A percentile compares a stretch with the other conserved stretches of the same genome.
Conservation (phyloP, 2,329 filamentous ascomycete species). For the Pestalotiopsis sp. region DNA sequence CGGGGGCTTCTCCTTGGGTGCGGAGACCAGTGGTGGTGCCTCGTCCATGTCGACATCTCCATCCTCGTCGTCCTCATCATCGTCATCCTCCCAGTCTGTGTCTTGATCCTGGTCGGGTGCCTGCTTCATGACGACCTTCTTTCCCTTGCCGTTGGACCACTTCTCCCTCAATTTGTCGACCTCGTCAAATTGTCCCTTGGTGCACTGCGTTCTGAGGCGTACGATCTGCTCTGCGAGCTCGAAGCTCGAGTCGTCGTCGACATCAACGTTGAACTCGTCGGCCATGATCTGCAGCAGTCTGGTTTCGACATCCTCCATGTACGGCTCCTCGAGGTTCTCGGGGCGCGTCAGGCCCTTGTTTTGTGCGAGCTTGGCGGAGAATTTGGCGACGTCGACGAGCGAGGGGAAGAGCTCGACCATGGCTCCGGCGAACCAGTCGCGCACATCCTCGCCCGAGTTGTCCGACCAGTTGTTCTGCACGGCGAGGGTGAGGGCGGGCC, state of each 20-base stretch:
- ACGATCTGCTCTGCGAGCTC: constrained; percentile 76
- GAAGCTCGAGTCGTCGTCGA: constrained; percentile 85
- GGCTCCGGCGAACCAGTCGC: constrained; percentile 93
- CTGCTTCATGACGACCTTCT: constrained; percentile 48
- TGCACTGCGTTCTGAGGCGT: constrained; percentile 64
- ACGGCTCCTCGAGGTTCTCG: constrained; percentile 52
- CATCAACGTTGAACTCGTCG: constrained; percentile 91
- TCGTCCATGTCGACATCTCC: constrained; percentile 68
- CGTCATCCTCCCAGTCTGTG: constrained; percentile 52
- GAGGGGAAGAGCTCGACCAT: constrained; percentile 80
- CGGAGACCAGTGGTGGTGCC: constrained; percentile 62
- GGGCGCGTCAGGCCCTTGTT: constrained; percentile 20
- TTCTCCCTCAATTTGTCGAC: constrained; percentile 65
- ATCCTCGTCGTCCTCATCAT: constrained; percentile 59
- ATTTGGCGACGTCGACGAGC: constrained; percentile 48
- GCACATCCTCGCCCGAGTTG: constrained; percentile 79
- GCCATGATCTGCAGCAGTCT: constrained; percentile 88
- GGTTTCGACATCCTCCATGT: constrained; percentile 79
- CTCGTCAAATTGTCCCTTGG: constrained; percentile 65
- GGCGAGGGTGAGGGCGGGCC: constrained; percentile 85
- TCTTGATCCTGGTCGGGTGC: constrained; percentile 32
- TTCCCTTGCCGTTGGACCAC: constrained; percentile 65
- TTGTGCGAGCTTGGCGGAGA: constrained; percentile 30
- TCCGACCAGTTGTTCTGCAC: constrained; percentile 90
- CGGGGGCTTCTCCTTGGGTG: constrained; percentile 63